These are phyloP conservation scores for Ormosia semicastrata DNA, from an alignment of 306 rosid genomes.

Conservation along the genomic window DNA sequence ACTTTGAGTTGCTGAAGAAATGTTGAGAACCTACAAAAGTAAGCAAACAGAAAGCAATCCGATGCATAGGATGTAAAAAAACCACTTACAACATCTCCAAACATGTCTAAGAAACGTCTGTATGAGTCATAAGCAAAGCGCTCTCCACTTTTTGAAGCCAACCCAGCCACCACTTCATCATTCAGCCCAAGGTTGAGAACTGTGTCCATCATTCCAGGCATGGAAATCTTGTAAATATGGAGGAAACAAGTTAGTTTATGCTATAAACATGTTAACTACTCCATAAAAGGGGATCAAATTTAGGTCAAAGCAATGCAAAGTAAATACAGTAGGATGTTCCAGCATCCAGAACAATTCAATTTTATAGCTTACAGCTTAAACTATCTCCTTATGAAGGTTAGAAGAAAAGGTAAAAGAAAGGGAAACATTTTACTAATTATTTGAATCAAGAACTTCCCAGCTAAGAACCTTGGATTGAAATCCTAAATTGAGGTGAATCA, in stretches of 20 bases:
- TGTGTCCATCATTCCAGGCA: slow-evolving; percentile 99
- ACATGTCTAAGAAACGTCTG: slow-evolving; percentile 95
- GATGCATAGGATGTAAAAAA: slow-evolving; percentile 22
- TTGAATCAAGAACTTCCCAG: not conserved
- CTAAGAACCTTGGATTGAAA: not conserved
- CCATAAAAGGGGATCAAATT: not conserved
- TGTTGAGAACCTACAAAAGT: not conserved
- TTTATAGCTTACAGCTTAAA: not conserved
- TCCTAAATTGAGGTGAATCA: not conserved
- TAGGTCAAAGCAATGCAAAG: not conserved
- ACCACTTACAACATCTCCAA: slow-evolving; percentile 87
- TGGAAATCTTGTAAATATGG: slow-evolving; percentile 63
- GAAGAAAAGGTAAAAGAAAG: not conserved
- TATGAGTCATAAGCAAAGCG: slow-evolving; percentile 94
- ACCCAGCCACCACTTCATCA: slow-evolving; percentile 85
- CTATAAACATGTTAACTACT: slow-evolving; percentile 1
- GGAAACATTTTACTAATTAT: not conserved
- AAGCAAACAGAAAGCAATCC: not conserved
- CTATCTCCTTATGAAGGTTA: not conserved
- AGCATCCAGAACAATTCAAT: not conserved
- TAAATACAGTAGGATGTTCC: not conserved
- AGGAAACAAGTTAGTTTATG: slow-evolving; percentile 10
- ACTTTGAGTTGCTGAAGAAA: not conserved
- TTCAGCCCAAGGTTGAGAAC: slow-evolving; percentile 97
- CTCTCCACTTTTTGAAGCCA: slow-evolving; percentile 92